These are phyloP conservation scores for Globisporangium nodosum DNA, from an alignment of 352 stramenopile genomes.

Conservation along the genomic window DNA sequence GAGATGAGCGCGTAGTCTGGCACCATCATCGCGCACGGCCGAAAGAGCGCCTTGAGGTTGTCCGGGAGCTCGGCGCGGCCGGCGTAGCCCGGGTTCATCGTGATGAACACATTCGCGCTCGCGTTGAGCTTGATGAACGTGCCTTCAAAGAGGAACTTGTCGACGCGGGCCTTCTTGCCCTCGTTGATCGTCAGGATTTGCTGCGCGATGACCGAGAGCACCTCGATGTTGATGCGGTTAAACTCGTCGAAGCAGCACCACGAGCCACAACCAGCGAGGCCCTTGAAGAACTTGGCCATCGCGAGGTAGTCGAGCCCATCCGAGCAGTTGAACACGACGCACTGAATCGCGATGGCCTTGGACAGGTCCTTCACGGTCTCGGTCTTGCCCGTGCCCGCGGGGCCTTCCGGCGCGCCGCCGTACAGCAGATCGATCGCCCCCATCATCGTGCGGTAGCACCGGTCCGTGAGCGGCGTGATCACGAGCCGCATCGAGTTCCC, in stretches of 20 bases:
- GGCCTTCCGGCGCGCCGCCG: slow-evolving; percentile 89
- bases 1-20: slow-evolving; percentile 93
- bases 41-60: slow-evolving; percentile 93
- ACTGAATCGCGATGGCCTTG: slow-evolving; percentile 94
- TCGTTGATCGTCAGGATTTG: slow-evolving; percentile 93
- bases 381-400: slow-evolving; percentile 93
- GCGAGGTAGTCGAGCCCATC: slow-evolving; percentile 90
- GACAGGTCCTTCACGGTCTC: slow-evolving; percentile 94
- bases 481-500: slow-evolving; percentile 92
- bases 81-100: slow-evolving; percentile 95
- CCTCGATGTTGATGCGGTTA: slow-evolving; percentile 95
- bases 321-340: slow-evolving; percentile 94
- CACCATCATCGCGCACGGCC: slow-evolving; percentile 95
- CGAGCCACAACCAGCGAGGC: slow-evolving; percentile 86
- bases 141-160: slow-evolving; percentile 93
- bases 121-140: slow-evolving; percentile 91
- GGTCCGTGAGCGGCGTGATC: slow-evolving; percentile 93
- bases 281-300: slow-evolving; percentile 97
- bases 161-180: slow-evolving; percentile 84
- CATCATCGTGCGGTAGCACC: slow-evolving; percentile 94
- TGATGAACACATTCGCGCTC: slow-evolving; percentile 93
- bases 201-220: slow-evolving; percentile 93
- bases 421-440: slow-evolving; percentile 92
- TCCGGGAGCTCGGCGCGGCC: slow-evolving; percentile 92
- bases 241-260: slow-evolving; percentile 96